phyloP scores from a whole-genome alignment of 495 filamentous ascomycete species.

The Penicillium bialowiezense region DNA sequence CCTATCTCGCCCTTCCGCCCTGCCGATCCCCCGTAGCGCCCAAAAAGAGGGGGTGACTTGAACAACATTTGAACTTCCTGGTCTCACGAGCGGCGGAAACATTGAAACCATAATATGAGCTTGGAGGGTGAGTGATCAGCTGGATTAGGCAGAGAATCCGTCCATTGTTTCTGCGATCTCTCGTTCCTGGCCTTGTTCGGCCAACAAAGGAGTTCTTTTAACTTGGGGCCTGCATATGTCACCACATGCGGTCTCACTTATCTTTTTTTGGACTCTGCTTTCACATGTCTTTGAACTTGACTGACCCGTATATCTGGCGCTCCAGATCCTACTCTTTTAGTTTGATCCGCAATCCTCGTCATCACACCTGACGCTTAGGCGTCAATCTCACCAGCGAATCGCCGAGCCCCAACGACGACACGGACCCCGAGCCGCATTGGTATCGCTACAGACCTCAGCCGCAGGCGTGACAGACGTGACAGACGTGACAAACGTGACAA shows the following conservation, averaged over 20 bases:
- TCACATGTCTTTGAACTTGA: conserved; percentile 5
- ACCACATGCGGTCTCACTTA: conserved; percentile 21
- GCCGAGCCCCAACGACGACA: neutral
- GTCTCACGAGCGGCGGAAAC: neutral
- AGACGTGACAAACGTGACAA: too few relatives aligned
- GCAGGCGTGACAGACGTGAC: conserved; percentile 1
- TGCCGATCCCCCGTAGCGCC: conserved; percentile 18
- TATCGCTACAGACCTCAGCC: conserved; percentile 1
- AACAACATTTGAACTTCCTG: conserved; percentile 4
- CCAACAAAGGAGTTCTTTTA: conserved; percentile 18
- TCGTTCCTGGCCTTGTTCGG: conserved; percentile 12
- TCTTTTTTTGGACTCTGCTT: conserved; percentile 21
- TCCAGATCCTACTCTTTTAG: conserved; percentile 16
- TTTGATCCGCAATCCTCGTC: conserved; percentile 3
- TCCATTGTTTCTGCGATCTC: conserved; percentile 13
- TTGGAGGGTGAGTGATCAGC: conserved; percentile 11
- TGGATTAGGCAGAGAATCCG: conserved; percentile 3
- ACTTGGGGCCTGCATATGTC: conserved; percentile 23
- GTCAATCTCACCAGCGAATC: neutral
- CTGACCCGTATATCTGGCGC: conserved; percentile 15
- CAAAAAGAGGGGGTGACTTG: conserved; percentile 18
- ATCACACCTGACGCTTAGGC: neutral
- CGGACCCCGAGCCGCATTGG: conserved; percentile 2
- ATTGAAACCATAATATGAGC: conserved; percentile 16
- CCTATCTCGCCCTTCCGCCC: conserved; percentile 14